Base-by-base conservation (phyloP, 768 basidiomycete genomes). In the Mycena epipterygia region DNA sequence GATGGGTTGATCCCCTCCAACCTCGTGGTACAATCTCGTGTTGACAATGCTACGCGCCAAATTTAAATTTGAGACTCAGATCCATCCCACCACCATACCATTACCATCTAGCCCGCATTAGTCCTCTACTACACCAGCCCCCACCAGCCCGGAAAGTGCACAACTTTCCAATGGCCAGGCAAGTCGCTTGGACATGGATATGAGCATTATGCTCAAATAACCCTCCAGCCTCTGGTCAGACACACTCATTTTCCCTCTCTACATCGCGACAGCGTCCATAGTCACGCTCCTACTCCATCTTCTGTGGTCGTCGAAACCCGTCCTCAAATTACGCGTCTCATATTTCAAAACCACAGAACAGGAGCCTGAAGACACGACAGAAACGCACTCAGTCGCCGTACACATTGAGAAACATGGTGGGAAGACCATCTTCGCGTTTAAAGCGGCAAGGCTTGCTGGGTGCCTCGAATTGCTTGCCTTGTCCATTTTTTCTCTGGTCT, bases 381-480 rank as follows among this genome's bases (percentile, higher is more conserved):
- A 32, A 41, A 21, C 60, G 16, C 39, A 32, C 23, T 70, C 72
- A 0, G n/a, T 67, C 25, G 35, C 55, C 8, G 46, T n/a, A 4
- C 70, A 72, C 60, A 51, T 79, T 25, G 55, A 61, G 17, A 42
- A 53, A 12, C 74, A 75, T 58, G 77, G 78, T 5, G 78, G 76
- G n/a, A 29, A 39, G 13, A 64, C 68, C 44, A 76, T 79, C 42
- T 78, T 73, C 49, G 70, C 57, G 27, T 76, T 74, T 71, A 75
- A 75, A 32, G 29, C 71, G 2, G 75, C 75, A 33, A 71, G 77
- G 57, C 66, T 77, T 21, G 44, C 69, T 5, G 73, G 74, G 7
- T 76, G 75, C 67, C 63, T 78, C 21, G 52, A 62, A 39, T 68
- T 79, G 61, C 56, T 77, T 29, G 70, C 70, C 37, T 69, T 78